Conservation (phyloP, 768 basidiomycete genomes). For the Coprinopsis sp. region DNA sequence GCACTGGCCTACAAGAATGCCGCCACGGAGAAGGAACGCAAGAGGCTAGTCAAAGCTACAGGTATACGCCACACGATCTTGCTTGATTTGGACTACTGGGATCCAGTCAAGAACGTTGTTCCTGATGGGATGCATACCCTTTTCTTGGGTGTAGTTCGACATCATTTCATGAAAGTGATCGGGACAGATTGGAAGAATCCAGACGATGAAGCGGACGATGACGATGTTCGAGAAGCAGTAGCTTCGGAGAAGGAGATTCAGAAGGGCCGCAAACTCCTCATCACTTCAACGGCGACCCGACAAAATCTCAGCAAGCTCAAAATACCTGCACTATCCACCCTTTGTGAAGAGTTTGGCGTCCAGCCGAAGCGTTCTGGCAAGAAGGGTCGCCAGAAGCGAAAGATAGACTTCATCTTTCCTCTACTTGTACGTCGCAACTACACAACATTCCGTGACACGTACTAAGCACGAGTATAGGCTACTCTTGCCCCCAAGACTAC, state of each 20-base stretch:
- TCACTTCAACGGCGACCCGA: neutral
- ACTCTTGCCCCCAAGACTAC: no score
- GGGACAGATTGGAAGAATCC: slow-evolving; percentile 6
- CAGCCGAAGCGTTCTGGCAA: neutral
- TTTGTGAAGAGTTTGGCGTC: neutral
- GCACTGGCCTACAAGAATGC: slow-evolving; percentile 4
- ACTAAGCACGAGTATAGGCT: no score
- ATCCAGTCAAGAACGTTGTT: slow-evolving; percentile 7
- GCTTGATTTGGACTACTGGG: slow-evolving; percentile 12
- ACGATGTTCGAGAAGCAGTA: neutral
- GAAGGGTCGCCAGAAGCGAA: neutral
- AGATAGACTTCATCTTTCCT: neutral
- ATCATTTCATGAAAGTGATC: slow-evolving; percentile 11
- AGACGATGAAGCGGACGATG: no score
- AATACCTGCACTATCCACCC: neutral
- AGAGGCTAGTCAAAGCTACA: neutral
- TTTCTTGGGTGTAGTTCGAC: slow-evolving; percentile 11
- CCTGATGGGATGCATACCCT: slow-evolving; percentile 12
- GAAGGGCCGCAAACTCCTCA: no score
- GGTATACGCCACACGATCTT: slow-evolving; percentile 13
- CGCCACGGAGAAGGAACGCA: neutral
- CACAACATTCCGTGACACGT: no score
- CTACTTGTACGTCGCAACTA: neutral
- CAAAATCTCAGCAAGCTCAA: neutral
- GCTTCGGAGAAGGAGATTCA: no score